phyloP scores from a whole-genome alignment of 495 filamentous ascomycete genomes.

The Lasiosphaeria hispida region DNA sequence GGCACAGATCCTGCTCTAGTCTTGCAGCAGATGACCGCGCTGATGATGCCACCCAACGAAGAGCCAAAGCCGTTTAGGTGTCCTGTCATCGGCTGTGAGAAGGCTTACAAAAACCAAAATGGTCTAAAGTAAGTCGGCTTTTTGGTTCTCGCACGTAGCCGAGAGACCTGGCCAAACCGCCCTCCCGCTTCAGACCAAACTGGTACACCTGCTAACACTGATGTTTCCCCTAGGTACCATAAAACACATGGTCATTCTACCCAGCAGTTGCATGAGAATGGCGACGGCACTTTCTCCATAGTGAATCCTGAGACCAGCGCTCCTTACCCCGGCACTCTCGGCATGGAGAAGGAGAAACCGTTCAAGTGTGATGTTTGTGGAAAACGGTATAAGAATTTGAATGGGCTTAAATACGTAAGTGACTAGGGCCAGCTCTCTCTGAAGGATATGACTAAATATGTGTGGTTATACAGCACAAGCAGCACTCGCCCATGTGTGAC shows the following conservation, averaged over 20 bases:
- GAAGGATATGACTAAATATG: constrained; percentile 3
- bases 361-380: constrained; percentile 95
- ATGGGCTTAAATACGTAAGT: constrained; percentile 83
- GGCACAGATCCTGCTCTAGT: constrained; percentile 72
- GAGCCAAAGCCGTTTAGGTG: constrained; percentile 97
- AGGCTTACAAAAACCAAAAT: constrained; percentile 99
- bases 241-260: constrained; percentile 90
- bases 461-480: constrained; percentile 58
- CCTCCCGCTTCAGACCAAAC: not conserved
- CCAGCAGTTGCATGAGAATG: constrained; percentile 91
- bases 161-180: not conserved
- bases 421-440: not conserved
- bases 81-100: constrained; percentile 97
- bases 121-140: constrained; percentile 73
- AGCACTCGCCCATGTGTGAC: constrained; percentile 74
- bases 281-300: constrained; percentile 95
- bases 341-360: constrained; percentile 99
- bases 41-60: constrained; percentile 55
- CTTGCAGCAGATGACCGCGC: constrained; percentile 68
- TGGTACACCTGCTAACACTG: constrained; percentile 32
- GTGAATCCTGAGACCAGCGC: constrained; percentile 93
- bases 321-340: constrained; percentile 91
- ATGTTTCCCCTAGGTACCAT: constrained; percentile 54
- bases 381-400: constrained; percentile 99
- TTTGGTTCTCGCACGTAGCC: not conserved